These are phyloP conservation scores for Adiantum capillusveneris DNA, from an alignment of 75 land plant species.

Conservation along the genomic window DNA sequence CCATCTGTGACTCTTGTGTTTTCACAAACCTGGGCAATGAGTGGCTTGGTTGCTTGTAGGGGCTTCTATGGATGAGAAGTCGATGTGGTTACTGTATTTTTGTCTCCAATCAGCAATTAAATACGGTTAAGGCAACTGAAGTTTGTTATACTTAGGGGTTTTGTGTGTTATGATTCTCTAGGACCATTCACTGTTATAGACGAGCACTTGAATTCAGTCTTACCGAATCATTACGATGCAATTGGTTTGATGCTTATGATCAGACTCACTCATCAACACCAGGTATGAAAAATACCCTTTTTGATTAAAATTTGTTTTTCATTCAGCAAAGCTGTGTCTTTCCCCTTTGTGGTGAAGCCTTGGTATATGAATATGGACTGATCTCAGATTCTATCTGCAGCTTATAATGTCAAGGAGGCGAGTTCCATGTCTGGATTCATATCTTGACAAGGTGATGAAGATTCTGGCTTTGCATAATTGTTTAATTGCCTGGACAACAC, in stretches of 20 bases:
- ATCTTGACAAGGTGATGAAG: slow-evolving; percentile 75
- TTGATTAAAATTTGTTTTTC: neutral
- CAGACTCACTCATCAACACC: slow-evolving; percentile 89
- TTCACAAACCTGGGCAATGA: neutral
- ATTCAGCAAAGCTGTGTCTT: neutral
- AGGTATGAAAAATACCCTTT: slow-evolving; percentile 35
- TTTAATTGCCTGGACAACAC: no score
- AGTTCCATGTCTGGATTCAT: slow-evolving; percentile 95
- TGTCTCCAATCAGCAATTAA: no score
- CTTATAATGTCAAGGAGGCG: slow-evolving; percentile 89
- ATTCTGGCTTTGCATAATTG: no score
- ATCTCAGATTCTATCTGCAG: slow-evolving; percentile 30
- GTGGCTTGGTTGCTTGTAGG: neutral
- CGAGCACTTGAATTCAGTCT: slow-evolving; percentile 84
- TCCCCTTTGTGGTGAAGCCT: neutral
- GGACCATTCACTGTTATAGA: slow-evolving; percentile 93
- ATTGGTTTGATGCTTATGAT: slow-evolving; percentile 99
- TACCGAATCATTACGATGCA: slow-evolving; percentile 93
- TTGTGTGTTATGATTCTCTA: slow-evolving; percentile 33
- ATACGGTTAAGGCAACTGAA: no score
- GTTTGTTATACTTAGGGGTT: slow-evolving; percentile 4
- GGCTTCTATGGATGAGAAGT: no score
- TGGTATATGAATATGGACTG: no score
- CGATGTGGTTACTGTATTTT: no score
- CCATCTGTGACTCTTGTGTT: no score